Base-by-base conservation (phyloP, 2,329 filamentous ascomycete species). In the Magnaporthiopsis incrustans region DNA sequence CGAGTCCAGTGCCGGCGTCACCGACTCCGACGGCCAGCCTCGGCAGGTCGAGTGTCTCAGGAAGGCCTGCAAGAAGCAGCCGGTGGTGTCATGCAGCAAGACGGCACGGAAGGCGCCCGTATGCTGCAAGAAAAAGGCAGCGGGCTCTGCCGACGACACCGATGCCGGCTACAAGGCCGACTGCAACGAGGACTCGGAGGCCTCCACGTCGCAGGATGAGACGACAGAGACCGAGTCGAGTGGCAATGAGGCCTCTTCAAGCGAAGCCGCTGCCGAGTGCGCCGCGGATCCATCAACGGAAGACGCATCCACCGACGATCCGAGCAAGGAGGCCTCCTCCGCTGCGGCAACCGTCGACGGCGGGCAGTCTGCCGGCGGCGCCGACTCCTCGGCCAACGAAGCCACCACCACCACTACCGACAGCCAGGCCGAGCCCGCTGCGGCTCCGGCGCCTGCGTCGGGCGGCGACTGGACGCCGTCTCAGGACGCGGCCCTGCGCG, bases 401-500 rank as follows among this genome's bases (percentile, higher is more conserved):
- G 27, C 33, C 53, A 33, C 63, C 32, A 26, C 59, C 3, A 50
- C 62, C 27, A 7, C 60, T 4, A 27, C 57, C 50, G 38, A 50
- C 18, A 53, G 22, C 22, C 44, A n/a, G 22, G 6, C 44, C 12
- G 44, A 53, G 6, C 44, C 44, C 4, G 44, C 44, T 38, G 35
- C 35, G 35, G 35, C 35, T 6, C 27, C 60, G 25, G 53, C 44
- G 3, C 30, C 61, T 18, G 53, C 61, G 8, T 30, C 32, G 14
- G 33, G 8, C n/a, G 56, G 57, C 32, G 61, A 33, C 22, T 70
- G 68, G 66, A 69, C 66, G n/a, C 59, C 57, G 11, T 69, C 69
- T 7, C 65, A 67, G 57, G 68, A 70, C 26, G 66, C 67, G 12
- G 64, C 65, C 22, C 60, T 70, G n/a, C 63, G 68, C 15, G 57